These are phyloP conservation scores for Ophiostoma pallidulum DNA, from an alignment of 2,329 filamentous ascomycete species.

Conservation along the genomic window DNA sequence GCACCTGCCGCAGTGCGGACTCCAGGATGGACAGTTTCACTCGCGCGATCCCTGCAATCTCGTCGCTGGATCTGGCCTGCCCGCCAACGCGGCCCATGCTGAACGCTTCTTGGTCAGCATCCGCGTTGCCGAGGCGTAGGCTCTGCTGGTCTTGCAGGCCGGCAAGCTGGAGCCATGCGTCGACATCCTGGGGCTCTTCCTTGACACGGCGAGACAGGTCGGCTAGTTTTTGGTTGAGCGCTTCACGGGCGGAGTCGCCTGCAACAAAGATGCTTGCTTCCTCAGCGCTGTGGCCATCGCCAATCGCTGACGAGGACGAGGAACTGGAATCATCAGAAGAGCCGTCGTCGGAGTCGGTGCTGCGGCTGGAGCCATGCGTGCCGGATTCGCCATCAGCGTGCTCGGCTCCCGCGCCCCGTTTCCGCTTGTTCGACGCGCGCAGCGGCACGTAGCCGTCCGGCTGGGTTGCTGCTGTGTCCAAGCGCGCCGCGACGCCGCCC, in stretches of 20 bases:
- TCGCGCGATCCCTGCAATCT: slow-evolving; percentile 61
- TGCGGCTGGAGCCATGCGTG: slow-evolving; percentile 18
- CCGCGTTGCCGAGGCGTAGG: slow-evolving; percentile 30
- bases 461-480: slow-evolving; percentile 37
- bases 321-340: neutral
- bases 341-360: slow-evolving; percentile 24
- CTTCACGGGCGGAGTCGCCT: slow-evolving; percentile 12
- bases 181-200: slow-evolving; percentile 54
- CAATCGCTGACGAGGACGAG: slow-evolving; percentile 1
- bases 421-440: slow-evolving; percentile 32
- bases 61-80: slow-evolving; percentile 45
- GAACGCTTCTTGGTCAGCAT: slow-evolving; percentile 14
- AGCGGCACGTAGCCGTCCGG: slow-evolving; percentile 43
- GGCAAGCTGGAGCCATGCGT: slow-evolving; percentile 71
- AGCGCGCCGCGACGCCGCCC: slow-evolving; percentile 30
- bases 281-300: slow-evolving; percentile 22
- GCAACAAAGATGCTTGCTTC: slow-evolving; percentile 19
- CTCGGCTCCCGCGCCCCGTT: slow-evolving; percentile 37
- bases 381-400: slow-evolving; percentile 40
- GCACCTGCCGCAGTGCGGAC: slow-evolving; percentile 56
- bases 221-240: slow-evolving; percentile 10
- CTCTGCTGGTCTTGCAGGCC: slow-evolving; percentile 61
- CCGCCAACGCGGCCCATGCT: slow-evolving; percentile 18
- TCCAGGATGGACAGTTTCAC: slow-evolving; percentile 74
- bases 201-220: slow-evolving; percentile 55